Evolutionary conservation across 306 rosid genomes (phyloP).

Genomic region (Cicer bijugum): DNA sequence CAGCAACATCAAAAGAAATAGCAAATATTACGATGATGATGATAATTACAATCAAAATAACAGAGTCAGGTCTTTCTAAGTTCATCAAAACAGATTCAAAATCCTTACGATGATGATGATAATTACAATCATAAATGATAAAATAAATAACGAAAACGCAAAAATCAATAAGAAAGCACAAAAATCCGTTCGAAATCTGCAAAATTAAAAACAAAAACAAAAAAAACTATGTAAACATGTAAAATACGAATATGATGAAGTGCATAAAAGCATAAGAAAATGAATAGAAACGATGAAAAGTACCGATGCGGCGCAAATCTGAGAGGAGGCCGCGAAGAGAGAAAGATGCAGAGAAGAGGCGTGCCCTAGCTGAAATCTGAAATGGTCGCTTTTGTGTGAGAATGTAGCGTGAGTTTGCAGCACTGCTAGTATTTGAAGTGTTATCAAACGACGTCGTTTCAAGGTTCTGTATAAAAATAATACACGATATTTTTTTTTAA

Average conservation of each 20-base stretch:
- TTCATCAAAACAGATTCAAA: not conserved
- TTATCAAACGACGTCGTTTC: not conserved
- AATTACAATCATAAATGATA: not conserved
- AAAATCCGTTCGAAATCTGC: not conserved
- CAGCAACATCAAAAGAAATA: not conserved
- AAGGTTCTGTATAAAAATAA: not conserved
- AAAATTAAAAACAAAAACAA: not conserved
- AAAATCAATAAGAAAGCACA: not conserved
- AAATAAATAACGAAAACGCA: not conserved
- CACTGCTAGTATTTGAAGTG: not conserved
- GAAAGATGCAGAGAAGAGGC: not conserved
- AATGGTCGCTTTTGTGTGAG: not conserved
- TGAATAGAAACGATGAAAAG: not conserved
- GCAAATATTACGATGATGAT: too few species aligned
- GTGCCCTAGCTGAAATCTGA: constrained; percentile 10
- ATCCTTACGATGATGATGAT: not conserved
- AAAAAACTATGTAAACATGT: not conserved
- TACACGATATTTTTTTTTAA: not conserved
- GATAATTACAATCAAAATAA: too few species aligned
- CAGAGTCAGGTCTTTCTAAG: not conserved
- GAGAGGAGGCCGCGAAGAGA: constrained; percentile 15
- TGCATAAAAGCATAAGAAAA: not conserved
- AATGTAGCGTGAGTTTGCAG: constrained; percentile 17
- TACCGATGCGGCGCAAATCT: constrained; percentile 24
- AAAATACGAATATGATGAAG: not conserved